Evolutionary conservation across 371 early-diverging fungal genomes (phyloP), one percentile per base, ranked within the genome.

Genomic region (Saksenaea oblongispora): DNA sequence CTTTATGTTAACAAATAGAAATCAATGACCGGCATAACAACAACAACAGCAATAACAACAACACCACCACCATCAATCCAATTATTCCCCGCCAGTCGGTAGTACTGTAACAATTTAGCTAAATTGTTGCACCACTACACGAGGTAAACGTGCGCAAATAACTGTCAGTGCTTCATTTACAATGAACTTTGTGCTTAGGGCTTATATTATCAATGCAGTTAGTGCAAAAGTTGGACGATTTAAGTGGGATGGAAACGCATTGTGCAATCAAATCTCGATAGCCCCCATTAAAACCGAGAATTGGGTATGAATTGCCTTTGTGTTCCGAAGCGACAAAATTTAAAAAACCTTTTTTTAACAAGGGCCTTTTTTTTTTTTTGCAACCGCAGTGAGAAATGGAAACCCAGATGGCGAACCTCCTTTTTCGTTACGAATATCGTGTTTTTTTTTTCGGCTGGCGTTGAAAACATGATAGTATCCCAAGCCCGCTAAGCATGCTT

Each of bases 51-150:
- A 17, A 22, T 47, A 22, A 47, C 51, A 11, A 31, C 31, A n/a
- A 10, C 18, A n/a, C 5, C 51, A 22, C 17, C 51, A 47, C 9
- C 51, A 47, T 18, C 51, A 47, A 47, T 22, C 17, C 22, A 47
- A 47, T 47, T 3, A 47, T 47, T 47, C 51, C 51, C 51, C 51
- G 51, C 51, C 51, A 47, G 24, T 47, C n/a, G 10, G 51, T 47
- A n/a, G 51, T 47, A 47, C 51, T 47, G 51, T 47, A 47, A 47
- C 51, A n/a, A 31, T 47, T 47, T 22, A 17, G 18, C 51, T 22
- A 17, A 22, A 47, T 18, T 47, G 51, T 47, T 22, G 51, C 51
- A 47, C 51, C 51, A 47, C 31, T 31, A 31, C 31, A 31, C 31
- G 31, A 31, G 31, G 31, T 31, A 31, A 31, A 31, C 31, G 31